These are phyloP conservation scores for Aspergillus floridensis DNA, from an alignment of 2,329 filamentous ascomycete genomes.

Conservation along the genomic window DNA sequence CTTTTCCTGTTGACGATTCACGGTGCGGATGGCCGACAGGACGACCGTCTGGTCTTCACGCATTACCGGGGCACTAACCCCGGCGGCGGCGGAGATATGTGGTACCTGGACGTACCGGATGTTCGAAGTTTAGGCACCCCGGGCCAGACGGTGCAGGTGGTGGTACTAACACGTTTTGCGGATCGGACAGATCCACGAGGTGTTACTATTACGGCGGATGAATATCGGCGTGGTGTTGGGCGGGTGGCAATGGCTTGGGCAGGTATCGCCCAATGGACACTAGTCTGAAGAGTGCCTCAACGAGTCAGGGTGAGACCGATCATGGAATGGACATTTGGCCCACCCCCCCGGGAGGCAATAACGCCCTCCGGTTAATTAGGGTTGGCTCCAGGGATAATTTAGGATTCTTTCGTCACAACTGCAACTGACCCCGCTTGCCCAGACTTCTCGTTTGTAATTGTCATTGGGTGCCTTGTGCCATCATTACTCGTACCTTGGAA, in stretches of 20 bases:
- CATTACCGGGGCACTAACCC: slow-evolving; percentile 37
- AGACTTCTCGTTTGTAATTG: not conserved
- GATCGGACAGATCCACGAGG: slow-evolving; percentile 53
- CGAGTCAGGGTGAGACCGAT: not conserved
- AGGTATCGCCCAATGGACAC: slow-evolving; percentile 55
- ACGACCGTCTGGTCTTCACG: slow-evolving; percentile 68
- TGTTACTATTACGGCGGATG: slow-evolving; percentile 41
- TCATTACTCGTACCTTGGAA: not conserved
- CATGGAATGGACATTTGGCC: too few species aligned
- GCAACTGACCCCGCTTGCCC: not conserved
- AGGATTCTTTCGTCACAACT: not conserved
- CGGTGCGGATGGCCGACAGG: slow-evolving; percentile 64
- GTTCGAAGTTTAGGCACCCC: slow-evolving; percentile 63
- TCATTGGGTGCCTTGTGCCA: not conserved
- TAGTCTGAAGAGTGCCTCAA: slow-evolving; percentile 35
- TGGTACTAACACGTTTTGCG: slow-evolving; percentile 57
- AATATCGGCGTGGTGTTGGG: slow-evolving; percentile 50
- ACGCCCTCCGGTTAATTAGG: slow-evolving; percentile 6
- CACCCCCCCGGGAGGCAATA: too few species aligned
- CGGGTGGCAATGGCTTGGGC: slow-evolving; percentile 50
- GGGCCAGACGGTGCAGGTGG: slow-evolving; percentile 66
- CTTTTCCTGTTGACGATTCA: slow-evolving; percentile 68
- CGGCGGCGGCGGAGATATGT: slow-evolving; percentile 70
- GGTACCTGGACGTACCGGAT: slow-evolving; percentile 71
- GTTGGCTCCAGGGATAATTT: not conserved